These are phyloP conservation scores for Ceratocystis albifundus DNA, from an alignment of 2,329 filamentous ascomycete genomes.

Conservation along the genomic window DNA sequence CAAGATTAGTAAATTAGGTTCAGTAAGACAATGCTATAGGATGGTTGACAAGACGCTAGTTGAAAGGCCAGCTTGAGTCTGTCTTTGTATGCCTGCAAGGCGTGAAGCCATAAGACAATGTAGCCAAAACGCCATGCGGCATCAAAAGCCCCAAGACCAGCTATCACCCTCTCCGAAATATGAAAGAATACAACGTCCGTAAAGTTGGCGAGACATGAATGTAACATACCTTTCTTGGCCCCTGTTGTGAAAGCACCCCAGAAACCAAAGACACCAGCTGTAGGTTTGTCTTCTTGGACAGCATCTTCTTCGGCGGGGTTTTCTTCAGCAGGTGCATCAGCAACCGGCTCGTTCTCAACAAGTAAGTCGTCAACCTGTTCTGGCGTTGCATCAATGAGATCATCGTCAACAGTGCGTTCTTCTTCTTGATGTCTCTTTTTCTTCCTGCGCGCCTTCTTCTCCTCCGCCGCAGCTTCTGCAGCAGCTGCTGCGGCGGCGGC, in stretches of 20 bases:
- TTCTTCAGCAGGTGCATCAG: constrained; percentile 24
- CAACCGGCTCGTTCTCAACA: constrained; percentile 24
- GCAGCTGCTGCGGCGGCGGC: constrained; percentile 5
- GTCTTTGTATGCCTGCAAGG: background rate
- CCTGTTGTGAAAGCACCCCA: constrained; percentile 42
- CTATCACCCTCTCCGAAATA: background rate
- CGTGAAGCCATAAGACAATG: background rate
- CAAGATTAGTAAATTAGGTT: background rate
- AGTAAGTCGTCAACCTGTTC: constrained; percentile 25
- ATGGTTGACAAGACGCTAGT: background rate
- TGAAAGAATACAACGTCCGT: background rate
- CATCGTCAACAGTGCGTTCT: constrained; percentile 22
- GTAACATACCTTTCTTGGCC: constrained; percentile 33
- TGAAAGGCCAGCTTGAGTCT: background rate
- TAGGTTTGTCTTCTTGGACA: background rate
- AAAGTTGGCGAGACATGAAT: constrained; percentile 16
- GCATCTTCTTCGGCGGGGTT: constrained; percentile 29
- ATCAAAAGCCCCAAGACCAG: background rate
- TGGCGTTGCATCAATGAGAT: constrained; percentile 27
- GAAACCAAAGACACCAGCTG: constrained; percentile 42
- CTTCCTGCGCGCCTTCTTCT: constrained; percentile 24
- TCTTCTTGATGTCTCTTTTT: constrained; percentile 20
- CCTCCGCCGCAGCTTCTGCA: background rate
- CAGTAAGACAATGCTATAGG: background rate
- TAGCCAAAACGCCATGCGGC: background rate